phyloP scores from a whole-genome alignment of 441 rosid species.

The Gossypium schwendimanii region DNA sequence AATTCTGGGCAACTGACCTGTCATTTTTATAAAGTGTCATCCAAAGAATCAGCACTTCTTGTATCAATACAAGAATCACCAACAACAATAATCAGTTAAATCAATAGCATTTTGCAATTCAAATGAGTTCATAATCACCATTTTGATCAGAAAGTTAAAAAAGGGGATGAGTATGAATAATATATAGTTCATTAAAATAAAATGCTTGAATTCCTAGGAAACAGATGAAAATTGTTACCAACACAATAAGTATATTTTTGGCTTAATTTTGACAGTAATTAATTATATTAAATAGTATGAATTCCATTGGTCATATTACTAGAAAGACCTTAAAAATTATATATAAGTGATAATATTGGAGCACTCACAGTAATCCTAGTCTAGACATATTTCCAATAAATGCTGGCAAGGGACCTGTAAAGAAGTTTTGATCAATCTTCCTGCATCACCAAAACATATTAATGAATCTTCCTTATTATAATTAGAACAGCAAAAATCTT shows the following conservation, averaged over 20 bases:
- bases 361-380: conserved; percentile 28
- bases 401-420: conserved; percentile 43
- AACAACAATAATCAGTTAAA: too few species aligned
- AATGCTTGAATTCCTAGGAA: too few species aligned
- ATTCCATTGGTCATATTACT: background rate
- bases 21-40: background rate
- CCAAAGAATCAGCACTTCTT: background rate
- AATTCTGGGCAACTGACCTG: conserved; percentile 28
- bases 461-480: background rate
- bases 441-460: background rate
- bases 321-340: background rate
- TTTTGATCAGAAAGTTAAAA: too few species aligned
- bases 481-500: background rate
- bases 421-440: conserved; percentile 33
- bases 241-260: too few species aligned
- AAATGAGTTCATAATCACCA: too few species aligned
- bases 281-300: background rate
- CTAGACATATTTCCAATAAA: conserved; percentile 37
- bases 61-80: too few species aligned
- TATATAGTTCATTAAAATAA: too few species aligned
- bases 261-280: background rate
- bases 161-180: too few species aligned
- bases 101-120: too few species aligned
- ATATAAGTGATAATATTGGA: background rate
- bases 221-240: too few species aligned